These are phyloP conservation scores for Cladosporium velox DNA, from an alignment of 2,329 filamentous ascomycete genomes.

Conservation along the genomic window DNA sequence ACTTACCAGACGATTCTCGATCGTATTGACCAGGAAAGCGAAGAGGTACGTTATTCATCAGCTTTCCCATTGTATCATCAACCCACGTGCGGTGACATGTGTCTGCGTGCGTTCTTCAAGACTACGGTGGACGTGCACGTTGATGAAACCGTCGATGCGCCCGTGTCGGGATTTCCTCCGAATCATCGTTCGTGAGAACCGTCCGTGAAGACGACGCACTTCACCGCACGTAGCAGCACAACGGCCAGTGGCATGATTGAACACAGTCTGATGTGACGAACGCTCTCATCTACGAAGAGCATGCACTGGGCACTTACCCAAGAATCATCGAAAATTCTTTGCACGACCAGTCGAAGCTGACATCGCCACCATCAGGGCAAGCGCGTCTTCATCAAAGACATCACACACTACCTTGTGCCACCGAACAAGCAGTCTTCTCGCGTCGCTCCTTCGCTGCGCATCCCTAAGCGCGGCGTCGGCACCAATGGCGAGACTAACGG, in stretches of 20 bases:
- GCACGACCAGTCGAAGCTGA: conserved; percentile 5
- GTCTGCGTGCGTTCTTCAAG: neutral
- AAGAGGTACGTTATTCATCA: conserved; percentile 62
- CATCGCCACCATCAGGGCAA: conserved; percentile 65
- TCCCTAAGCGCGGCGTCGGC: conserved; percentile 61
- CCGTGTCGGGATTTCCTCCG: conserved; percentile 5
- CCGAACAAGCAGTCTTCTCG: conserved; percentile 67
- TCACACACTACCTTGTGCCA: conserved; percentile 86
- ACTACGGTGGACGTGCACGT: neutral
- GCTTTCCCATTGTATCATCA: neutral
- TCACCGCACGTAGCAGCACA: neutral
- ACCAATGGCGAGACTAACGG: conserved; percentile 45
- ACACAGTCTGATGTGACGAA: neutral
- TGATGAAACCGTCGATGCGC: neutral
- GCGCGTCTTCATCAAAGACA: conserved; percentile 97
- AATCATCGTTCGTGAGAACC: neutral
- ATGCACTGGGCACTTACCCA: neutral
- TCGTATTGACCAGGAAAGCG: conserved; percentile 68
- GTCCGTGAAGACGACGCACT: neutral
- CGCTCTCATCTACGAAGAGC: neutral
- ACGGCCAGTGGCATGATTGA: neutral
- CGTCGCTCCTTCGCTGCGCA: conserved; percentile 69
- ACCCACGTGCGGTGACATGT: neutral
- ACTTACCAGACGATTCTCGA: conserved; percentile 80
- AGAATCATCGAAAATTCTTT: neutral